Percentiles rank a stretch among this genome's conserved stretches.
These are phyloP conservation scores for Starmerella bombi DNA, from an alignment of 805 yeast species.

Conservation along the genomic window DNA sequence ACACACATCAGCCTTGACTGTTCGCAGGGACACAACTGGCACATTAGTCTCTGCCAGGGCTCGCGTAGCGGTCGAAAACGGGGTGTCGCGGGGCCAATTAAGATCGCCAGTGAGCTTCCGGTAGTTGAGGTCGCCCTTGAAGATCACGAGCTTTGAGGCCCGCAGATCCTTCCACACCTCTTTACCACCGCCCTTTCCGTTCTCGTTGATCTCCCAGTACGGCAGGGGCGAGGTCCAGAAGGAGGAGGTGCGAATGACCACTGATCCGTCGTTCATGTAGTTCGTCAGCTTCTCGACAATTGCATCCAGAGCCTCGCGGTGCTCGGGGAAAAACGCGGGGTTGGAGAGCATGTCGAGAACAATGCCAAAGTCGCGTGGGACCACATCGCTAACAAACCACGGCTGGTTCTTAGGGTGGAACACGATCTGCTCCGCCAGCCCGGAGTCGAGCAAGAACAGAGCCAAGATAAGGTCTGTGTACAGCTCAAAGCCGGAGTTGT, in stretches of 20 bases:
- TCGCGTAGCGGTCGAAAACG: conserved; percentile 58
- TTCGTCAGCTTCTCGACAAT: conserved; percentile 36
- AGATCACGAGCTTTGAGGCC: conserved; percentile 51
- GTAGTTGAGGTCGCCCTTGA: conserved; percentile 94
- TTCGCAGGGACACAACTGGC: conserved; percentile 64
- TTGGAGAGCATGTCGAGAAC: conserved; percentile 46
- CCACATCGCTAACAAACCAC: conserved; percentile 96
- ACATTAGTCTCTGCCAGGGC: conserved; percentile 50
- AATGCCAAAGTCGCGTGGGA: conserved; percentile 61
- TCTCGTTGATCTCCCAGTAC: conserved; percentile 53
- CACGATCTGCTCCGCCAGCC: conserved; percentile 48
- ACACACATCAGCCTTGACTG: conserved; percentile 91
- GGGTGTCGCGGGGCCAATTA: conserved; percentile 71
- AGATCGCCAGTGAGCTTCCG: conserved; percentile 88
- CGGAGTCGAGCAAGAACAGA: conserved; percentile 55
- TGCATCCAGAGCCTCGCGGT: conserved; percentile 35
- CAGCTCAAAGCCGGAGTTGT: conserved; percentile 90
- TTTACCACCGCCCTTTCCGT: conserved; percentile 44
- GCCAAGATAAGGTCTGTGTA: conserved; percentile 68
- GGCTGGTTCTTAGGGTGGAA: conserved; percentile 85
- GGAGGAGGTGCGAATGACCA: conserved; percentile 43
- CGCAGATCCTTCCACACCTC: conserved; percentile 47
- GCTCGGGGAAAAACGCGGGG: conserved; percentile 36
- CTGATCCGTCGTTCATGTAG: conserved; percentile 35
- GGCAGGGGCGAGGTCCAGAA: conserved; percentile 81